Percentiles rank a stretch among this genome's conserved stretches.
These are phyloP conservation scores for Litchi chinensis DNA, from an alignment of 345 rosid genomes.

Conservation along the genomic window DNA sequence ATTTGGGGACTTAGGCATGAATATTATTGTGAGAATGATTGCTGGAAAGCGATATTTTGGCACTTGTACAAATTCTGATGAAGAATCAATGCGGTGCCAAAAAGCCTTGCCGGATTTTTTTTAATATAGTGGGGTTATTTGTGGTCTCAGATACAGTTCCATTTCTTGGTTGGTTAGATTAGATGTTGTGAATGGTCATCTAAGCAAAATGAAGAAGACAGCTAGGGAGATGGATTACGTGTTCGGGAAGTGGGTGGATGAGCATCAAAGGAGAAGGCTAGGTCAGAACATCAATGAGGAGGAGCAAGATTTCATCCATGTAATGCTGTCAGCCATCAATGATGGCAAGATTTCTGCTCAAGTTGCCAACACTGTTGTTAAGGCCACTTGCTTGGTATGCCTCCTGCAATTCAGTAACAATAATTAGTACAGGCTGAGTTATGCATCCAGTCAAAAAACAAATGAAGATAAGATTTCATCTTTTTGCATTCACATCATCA, in stretches of 20 bases:
- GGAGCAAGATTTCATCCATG: conserved; percentile 49
- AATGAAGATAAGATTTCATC: background rate
- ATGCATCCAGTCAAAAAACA: background rate
- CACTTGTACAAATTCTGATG: background rate
- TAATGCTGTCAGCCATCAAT: conserved; percentile 51
- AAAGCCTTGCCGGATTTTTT: conserved; percentile 30
- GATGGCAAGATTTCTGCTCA: conserved; percentile 36
- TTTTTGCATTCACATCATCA: background rate
- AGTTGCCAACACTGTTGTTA: conserved; percentile 52
- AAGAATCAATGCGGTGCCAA: conserved; percentile 21
- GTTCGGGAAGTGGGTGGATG: conserved; percentile 42
- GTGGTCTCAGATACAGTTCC: conserved; percentile 37
- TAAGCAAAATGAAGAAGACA: conserved; percentile 32
- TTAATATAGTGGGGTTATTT: conserved; percentile 18
- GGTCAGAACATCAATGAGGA: background rate
- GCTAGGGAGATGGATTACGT: conserved; percentile 43
- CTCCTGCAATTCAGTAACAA: background rate
- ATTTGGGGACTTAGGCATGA: conserved; percentile 29
- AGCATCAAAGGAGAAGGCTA: conserved; percentile 33
- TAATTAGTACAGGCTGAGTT: background rate
- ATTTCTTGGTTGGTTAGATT: conserved; percentile 40
- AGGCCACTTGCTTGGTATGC: conserved; percentile 62
- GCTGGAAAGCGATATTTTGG: conserved; percentile 33
- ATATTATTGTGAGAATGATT: conserved; percentile 31
- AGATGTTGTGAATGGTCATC: conserved; percentile 31